Evolutionary conservation across 177 flowering plant species (phyloP), one percentile per base, ranked within the genome.

Genomic region (Vitis hybrid): DNA sequence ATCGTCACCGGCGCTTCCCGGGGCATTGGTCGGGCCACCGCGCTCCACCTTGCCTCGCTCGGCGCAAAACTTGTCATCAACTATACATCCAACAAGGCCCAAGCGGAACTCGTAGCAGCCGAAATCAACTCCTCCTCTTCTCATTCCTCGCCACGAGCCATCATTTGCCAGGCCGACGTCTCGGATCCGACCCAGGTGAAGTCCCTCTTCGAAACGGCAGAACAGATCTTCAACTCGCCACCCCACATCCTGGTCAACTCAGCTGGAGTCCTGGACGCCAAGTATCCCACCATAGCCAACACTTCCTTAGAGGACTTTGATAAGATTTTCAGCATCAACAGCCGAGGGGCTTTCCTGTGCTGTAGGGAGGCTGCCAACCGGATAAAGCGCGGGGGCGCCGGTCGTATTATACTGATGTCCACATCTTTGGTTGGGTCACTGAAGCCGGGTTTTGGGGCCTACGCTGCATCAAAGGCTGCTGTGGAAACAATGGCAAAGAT

Each of bases 391-490:
- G 88, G 87, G 6, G 86, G 87, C 1, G 86, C 86, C 0, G 87
- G 88, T 0, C 64, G 87, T 51, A 86, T 86, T 11, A 77, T 85
- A 45, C 12, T 72, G 72, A 15, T 83, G 7, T 72, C 90, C 31
- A 62, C 86, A 12, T 81, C 88, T 1, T 14, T 73, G 67, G 86
- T 80, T 8, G 85, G 68, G 1, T 71, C 71, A 6, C 22, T 80
- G 64, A 69, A 20, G 50, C 82, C 85, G 1, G 79, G 82, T 6
- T 78, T 3, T 39, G 88, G 76, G 5, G 84, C 88, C 1, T 85
- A 85, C 68, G 70, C 84, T 5, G 86, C 88, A 8, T 80, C 88
- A 1, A 85, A 86, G 77, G 87, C 84, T 1, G 90, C 90, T 0
- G 85, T 85, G 60, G 88, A 86, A 80, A 62, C 85, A 10, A 81